These are phyloP conservation scores for Kwoniella bestiolae DNA, from an alignment of 768 basidiomycete genomes.

Conservation along the genomic window DNA sequence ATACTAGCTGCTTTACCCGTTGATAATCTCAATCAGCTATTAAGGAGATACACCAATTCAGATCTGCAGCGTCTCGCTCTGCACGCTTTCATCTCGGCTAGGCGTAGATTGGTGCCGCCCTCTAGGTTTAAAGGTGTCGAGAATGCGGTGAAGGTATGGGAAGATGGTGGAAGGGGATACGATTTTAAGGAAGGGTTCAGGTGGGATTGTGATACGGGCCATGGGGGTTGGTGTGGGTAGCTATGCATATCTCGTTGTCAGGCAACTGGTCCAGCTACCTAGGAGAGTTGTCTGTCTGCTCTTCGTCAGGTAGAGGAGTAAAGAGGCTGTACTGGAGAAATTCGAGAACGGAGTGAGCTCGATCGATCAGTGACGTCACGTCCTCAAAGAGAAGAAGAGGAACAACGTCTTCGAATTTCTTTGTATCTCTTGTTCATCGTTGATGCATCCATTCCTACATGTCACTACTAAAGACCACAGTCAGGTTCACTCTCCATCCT, in stretches of 20 bases:
- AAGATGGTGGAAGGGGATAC: slow-evolving; percentile 36
- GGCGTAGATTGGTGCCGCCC: slow-evolving; percentile 14
- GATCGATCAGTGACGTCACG: slow-evolving; percentile 9
- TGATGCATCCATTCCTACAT: not conserved
- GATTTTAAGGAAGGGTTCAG: slow-evolving; percentile 19
- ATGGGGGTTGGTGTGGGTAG: slow-evolving; percentile 14
- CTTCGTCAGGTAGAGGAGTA: too few relatives aligned
- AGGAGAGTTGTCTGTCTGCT: too few relatives aligned
- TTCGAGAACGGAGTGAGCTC: too few relatives aligned
- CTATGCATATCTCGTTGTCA: not conserved
- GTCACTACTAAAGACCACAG: not conserved
- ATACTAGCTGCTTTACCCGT: slow-evolving; percentile 5
- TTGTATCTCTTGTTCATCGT: not conserved
- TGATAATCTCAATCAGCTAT: slow-evolving; percentile 14
- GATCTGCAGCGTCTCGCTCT: slow-evolving; percentile 25
- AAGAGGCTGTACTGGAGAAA: too few relatives aligned
- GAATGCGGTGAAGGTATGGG: slow-evolving; percentile 14
- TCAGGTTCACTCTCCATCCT: not conserved
- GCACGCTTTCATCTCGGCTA: slow-evolving; percentile 30
- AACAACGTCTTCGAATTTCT: not conserved
- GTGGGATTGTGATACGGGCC: slow-evolving; percentile 20
- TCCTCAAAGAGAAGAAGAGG: too few relatives aligned
- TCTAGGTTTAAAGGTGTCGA: slow-evolving; percentile 14
- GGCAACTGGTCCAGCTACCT: not conserved
- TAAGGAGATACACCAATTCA: not conserved